Conservation (phyloP, 306 rosid genomes). For the Lithocarpus polystachyus region DNA sequence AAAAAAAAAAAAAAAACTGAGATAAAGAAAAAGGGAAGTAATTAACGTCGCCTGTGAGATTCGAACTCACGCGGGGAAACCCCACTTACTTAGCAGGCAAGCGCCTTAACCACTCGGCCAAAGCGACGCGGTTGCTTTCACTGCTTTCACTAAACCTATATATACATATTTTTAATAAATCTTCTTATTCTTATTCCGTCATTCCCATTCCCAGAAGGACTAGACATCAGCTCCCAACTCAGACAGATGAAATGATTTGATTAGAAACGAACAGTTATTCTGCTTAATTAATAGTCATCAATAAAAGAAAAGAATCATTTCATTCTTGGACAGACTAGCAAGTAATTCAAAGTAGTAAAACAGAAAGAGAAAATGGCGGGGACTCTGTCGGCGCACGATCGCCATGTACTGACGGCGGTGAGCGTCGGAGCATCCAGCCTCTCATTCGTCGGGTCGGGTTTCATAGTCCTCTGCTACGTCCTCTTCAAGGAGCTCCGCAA, state of each 20-base stretch:
- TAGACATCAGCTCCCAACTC: too few species aligned
- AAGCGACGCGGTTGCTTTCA: not conserved
- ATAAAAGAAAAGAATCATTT: too few species aligned
- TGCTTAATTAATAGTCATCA: too few species aligned
- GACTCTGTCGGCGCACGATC: slow-evolving; percentile 54
- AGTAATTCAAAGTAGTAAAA: too few species aligned
- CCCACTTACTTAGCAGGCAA: slow-evolving; percentile 21
- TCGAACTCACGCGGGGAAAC: slow-evolving; percentile 27
- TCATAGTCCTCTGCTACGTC: slow-evolving; percentile 92
- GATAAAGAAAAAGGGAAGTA: too few species aligned
- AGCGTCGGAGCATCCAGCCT: slow-evolving; percentile 82
- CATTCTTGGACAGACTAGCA: too few species aligned
- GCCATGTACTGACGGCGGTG: slow-evolving; percentile 52
- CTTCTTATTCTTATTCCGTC: too few species aligned
- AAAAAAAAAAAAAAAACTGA: too few species aligned
- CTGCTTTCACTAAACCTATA: fast-evolving
- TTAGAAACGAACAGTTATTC: too few species aligned
- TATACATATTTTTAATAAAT: too few species aligned
- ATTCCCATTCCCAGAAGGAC: too few species aligned
- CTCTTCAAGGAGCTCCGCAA: slow-evolving; percentile 99
- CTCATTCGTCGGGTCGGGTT: slow-evolving; percentile 79
- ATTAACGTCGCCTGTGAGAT: slow-evolving; percentile 6
- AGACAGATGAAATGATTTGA: too few species aligned
- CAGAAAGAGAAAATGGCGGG: slow-evolving; percentile 28
- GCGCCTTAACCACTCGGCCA: slow-evolving; percentile 24